Conservation (phyloP, 208 protist genomes). For the Naegleria gruberi region DNA sequence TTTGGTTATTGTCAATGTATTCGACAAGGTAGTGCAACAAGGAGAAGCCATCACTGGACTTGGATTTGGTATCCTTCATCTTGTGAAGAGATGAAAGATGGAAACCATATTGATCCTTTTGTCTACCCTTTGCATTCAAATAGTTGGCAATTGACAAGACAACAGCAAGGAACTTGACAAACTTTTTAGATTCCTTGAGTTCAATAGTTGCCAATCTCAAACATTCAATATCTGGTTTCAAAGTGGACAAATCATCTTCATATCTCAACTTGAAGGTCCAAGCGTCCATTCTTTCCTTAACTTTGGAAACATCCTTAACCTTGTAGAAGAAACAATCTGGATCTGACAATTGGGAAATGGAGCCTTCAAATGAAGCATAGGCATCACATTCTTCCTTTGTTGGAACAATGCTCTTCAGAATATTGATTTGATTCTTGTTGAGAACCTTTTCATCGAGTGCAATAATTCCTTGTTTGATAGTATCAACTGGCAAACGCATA, state of each 20-base stretch:
- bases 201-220: background rate
- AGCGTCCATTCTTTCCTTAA: background rate
- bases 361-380: background rate
- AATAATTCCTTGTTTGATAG: background rate
- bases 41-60: background rate
- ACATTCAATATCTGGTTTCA: constrained; percentile 25
- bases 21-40: background rate
- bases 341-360: background rate
- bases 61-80: constrained; percentile 16
- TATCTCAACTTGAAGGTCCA: constrained; percentile 12
- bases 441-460: background rate
- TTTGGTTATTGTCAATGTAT: background rate
- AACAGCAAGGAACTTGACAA: constrained; percentile 13
- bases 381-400: background rate
- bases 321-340: background rate
- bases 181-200: constrained; percentile 7
- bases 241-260: background rate
- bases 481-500: background rate
- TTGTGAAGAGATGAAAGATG: background rate
- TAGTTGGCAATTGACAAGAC: constrained; percentile 1
- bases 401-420: background rate
- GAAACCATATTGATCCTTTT: constrained; percentile 20
- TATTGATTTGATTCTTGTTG: background rate
- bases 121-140: constrained; percentile 13
- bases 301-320: background rate